Evolutionary conservation across 306 rosid species (phyloP).

Genomic region (Parietaria judaica): DNA sequence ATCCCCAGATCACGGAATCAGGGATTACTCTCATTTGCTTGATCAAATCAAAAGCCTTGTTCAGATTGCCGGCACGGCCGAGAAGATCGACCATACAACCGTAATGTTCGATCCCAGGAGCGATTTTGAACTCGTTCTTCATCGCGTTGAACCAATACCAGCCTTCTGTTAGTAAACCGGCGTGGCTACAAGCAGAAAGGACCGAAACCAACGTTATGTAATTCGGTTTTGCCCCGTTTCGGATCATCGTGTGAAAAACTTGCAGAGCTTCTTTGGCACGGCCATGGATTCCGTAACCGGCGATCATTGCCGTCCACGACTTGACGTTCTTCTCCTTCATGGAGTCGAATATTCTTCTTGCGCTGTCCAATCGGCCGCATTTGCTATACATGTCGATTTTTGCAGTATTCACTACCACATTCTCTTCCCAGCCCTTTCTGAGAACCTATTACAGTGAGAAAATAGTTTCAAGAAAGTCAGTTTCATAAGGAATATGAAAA

Average conservation of each 20-base stretch:
- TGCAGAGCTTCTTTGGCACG: constrained; percentile 18
- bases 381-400: constrained; percentile 24
- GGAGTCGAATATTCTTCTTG: constrained; percentile 15
- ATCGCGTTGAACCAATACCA: constrained; percentile 19
- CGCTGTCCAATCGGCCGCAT: constrained; percentile 18
- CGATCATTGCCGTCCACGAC: constrained; percentile 20
- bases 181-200: constrained; percentile 19
- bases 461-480: background rate
- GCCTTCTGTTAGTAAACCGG: constrained; percentile 15
- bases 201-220: constrained; percentile 16
- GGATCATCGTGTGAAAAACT: constrained; percentile 18
- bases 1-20: constrained; percentile 20
- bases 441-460: constrained; percentile 32
- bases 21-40: constrained; percentile 16
- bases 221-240: constrained; percentile 17
- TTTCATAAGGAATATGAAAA: background rate
- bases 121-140: constrained; percentile 16
- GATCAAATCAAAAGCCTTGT: constrained; percentile 17
- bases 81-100: constrained; percentile 26
- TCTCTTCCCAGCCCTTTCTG: constrained; percentile 55
- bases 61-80: constrained; percentile 16
- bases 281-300: constrained; percentile 22
- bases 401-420: constrained; percentile 30
- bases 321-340: constrained; percentile 16
- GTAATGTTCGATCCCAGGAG: constrained; percentile 23